Percentiles rank a stretch among this genome's conserved stretches.
These are phyloP conservation scores for Pseudonitzschia multiseries DNA, from an alignment of 108 stramenopile genomes.

Conservation along the genomic window DNA sequence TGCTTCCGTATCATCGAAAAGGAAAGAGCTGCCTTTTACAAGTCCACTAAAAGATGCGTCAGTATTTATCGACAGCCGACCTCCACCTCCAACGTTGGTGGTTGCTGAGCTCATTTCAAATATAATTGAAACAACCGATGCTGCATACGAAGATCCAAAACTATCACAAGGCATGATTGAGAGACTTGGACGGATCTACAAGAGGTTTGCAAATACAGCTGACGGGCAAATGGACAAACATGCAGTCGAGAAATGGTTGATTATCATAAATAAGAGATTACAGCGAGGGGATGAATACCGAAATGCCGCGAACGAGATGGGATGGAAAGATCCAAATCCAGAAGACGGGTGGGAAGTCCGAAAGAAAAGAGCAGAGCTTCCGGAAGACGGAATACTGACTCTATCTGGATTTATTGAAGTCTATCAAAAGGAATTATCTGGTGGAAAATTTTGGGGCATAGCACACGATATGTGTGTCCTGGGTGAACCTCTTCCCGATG, in stretches of 20 bases:
- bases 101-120: slow-evolving; percentile 79
- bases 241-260: slow-evolving; percentile 84
- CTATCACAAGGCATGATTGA: slow-evolving; percentile 57
- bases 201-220: slow-evolving; percentile 42
- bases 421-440: slow-evolving; percentile 74
- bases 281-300: slow-evolving; percentile 82
- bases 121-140: slow-evolving; percentile 48
- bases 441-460: slow-evolving; percentile 95
- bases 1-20: slow-evolving; percentile 56
- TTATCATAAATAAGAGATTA: slow-evolving; percentile 68
- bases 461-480: slow-evolving; percentile 83
- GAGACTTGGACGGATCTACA: slow-evolving; percentile 56
- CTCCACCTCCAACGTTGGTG: slow-evolving; percentile 73
- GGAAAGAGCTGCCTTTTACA: slow-evolving; percentile 60
- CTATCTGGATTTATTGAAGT: slow-evolving; percentile 70
- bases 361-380: slow-evolving; percentile 52
- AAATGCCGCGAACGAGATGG: slow-evolving; percentile 66
- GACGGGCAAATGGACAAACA: slow-evolving; percentile 51
- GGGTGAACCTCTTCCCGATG: slow-evolving; percentile 74
- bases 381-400: slow-evolving; percentile 59
- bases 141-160: slow-evolving; percentile 53
- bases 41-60: slow-evolving; percentile 55
- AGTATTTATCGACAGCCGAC: not conserved
- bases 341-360: slow-evolving; percentile 27
- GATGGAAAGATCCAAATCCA: slow-evolving; percentile 59